A percentile compares a stretch with the other conserved stretches of the same genome.
Conservation (phyloP, 768 basidiomycete genomes). For the Hygrophorus russula region DNA sequence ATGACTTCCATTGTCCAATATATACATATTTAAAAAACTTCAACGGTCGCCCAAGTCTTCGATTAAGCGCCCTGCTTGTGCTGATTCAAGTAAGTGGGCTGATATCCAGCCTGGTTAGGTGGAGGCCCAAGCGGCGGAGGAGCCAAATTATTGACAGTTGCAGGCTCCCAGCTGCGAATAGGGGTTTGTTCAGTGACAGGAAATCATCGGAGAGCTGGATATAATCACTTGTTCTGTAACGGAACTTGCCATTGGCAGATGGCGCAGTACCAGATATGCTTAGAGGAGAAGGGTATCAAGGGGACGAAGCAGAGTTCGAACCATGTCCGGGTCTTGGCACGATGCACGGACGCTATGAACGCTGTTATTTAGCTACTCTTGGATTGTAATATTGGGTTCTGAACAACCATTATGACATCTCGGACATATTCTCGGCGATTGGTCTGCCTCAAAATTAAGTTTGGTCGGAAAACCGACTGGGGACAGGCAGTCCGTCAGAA, state of each 20-base stretch:
- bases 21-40: not conserved
- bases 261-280: conserved; percentile 58
- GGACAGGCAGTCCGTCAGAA: not conserved
- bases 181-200: not conserved
- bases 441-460: conserved; percentile 43
- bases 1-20: too few relatives aligned
- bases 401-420: conserved; percentile 55
- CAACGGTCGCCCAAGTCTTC: not conserved
- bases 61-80: conserved; percentile 9
- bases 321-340: conserved; percentile 59
- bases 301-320: conserved; percentile 72
- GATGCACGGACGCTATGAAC: conserved; percentile 42
- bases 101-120: conserved; percentile 27
- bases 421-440: conserved; percentile 49
- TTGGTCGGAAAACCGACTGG: conserved; percentile 59
- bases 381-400: not conserved
- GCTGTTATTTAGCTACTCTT: not conserved
- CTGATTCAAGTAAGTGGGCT: conserved; percentile 24
- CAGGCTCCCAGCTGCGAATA: not conserved
- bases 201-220: not conserved
- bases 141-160: conserved; percentile 1
- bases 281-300: conserved; percentile 50
- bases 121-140: conserved; percentile 13
- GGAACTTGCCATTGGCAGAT: conserved; percentile 59
- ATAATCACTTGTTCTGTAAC: conserved; percentile 36